Percentiles rank a stretch among this genome's conserved stretches.
Conservation (phyloP, 257 asterid species). For the Fraxinus pennsylvanica region DNA sequence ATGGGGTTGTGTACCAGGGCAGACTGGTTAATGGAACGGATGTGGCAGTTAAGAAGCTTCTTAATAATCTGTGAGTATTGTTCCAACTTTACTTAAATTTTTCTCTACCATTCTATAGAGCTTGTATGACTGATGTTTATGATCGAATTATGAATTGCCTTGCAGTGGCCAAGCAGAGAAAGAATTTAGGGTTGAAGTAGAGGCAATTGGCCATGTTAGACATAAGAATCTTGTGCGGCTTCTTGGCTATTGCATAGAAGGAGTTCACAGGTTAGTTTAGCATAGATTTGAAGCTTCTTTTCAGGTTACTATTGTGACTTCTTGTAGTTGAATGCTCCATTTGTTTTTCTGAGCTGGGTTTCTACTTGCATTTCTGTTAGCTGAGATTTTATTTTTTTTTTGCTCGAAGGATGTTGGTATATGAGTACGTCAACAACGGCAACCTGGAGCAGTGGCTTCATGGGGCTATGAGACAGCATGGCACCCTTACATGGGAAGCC, state of each 20-base stretch:
- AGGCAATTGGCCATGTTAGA: conserved; percentile 97
- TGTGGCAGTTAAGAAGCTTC: conserved; percentile 92
- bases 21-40: conserved; percentile 77
- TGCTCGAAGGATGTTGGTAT: conserved; percentile 77
- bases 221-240: conserved; percentile 95
- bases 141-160: conserved; percentile 24
- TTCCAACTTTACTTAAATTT: conserved; percentile 13
- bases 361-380: conserved; percentile 1
- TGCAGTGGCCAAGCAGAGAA: conserved; percentile 97
- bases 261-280: conserved; percentile 73
- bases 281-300: not conserved
- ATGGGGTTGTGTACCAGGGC: conserved; percentile 86
- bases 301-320: not conserved
- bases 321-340: not conserved
- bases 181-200: conserved; percentile 92
- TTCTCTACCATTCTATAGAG: not conserved
- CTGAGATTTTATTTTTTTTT: conserved; percentile 17
- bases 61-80: conserved; percentile 81
- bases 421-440: conserved; percentile 91
- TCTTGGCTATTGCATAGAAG: conserved; percentile 97
- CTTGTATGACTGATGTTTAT: conserved; percentile 1
- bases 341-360: not conserved
- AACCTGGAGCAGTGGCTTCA: conserved; percentile 99
- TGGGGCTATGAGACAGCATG: conserved; percentile 85
- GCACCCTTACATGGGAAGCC: conserved; percentile 89